Evolutionary conservation across 2,329 filamentous ascomycete species (phyloP).

Genomic region (Ustilaginoidea virens): DNA sequence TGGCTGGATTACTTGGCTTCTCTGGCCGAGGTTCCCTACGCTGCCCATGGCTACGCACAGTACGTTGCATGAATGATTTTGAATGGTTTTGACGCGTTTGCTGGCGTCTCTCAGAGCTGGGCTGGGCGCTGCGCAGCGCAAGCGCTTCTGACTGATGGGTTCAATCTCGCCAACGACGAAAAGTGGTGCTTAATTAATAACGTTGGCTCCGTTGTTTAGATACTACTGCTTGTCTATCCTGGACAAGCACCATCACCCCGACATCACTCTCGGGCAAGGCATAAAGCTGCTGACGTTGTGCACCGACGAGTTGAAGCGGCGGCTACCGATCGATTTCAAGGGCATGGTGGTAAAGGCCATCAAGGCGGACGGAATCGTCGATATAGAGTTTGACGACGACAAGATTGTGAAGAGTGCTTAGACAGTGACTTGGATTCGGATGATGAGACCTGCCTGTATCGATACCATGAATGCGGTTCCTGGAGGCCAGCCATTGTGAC

Average conservation of each 20-base stretch:
- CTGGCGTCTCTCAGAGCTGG: no score
- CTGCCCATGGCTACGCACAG: slow-evolving; percentile 96
- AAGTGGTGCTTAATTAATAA: slow-evolving; percentile 4
- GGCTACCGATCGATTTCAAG: slow-evolving; percentile 98
- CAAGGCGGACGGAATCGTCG: slow-evolving; percentile 81
- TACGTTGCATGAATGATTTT: no score
- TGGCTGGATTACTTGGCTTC: slow-evolving; percentile 96
- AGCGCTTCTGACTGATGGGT: background rate
- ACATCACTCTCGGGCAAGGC: slow-evolving; percentile 78
- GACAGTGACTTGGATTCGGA: slow-evolving; percentile 4
- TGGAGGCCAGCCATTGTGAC: background rate
- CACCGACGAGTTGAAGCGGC: slow-evolving; percentile 90
- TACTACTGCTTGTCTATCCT: slow-evolving; percentile 98
- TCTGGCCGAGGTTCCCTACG: slow-evolving; percentile 78
- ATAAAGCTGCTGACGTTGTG: slow-evolving; percentile 90
- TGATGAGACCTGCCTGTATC: no score
- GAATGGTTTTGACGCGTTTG: no score
- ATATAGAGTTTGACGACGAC: slow-evolving; percentile 75
- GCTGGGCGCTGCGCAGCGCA: background rate
- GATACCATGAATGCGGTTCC: no score
- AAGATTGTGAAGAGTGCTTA: slow-evolving; percentile 49
- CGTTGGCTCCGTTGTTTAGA: slow-evolving; percentile 23
- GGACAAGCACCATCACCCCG: slow-evolving; percentile 95
- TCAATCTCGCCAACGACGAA: background rate
- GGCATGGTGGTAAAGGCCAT: slow-evolving; percentile 88